These are phyloP conservation scores for Cladochytrium replicatum DNA, from an alignment of 192 early-diverging fungal species.

Conservation along the genomic window DNA sequence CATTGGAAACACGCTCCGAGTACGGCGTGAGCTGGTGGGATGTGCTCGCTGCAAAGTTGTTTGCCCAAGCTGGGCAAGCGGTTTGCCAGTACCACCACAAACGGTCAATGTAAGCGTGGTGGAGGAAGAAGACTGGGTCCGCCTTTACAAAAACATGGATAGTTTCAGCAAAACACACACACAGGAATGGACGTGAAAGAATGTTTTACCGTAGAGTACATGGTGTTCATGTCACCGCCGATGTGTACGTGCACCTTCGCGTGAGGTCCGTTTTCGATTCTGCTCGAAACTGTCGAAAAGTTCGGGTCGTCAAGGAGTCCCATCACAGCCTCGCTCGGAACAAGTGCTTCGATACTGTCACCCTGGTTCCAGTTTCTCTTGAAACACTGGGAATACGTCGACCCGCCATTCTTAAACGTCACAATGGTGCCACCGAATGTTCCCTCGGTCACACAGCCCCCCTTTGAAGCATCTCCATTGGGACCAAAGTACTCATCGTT, in stretches of 20 bases:
- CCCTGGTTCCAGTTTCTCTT: not conserved
- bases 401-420: no score
- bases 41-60: slow-evolving; percentile 9
- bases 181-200: no score
- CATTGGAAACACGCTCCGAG: no score
- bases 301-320: no score
- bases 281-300: slow-evolving; percentile 12
- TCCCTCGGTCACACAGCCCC: slow-evolving; percentile 2
- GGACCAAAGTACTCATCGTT: slow-evolving; percentile 8
- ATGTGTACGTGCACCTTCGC: slow-evolving; percentile 19
- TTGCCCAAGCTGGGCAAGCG: slow-evolving; percentile 13
- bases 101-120: slow-evolving; percentile 40
- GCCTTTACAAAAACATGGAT: no score
- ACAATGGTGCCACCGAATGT: slow-evolving; percentile 2
- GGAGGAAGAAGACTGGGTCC: slow-evolving; percentile 31
- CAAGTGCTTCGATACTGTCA: slow-evolving; percentile 6
- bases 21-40: no score
- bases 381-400: slow-evolving; percentile 17
- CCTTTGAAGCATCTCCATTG: slow-evolving; percentile 3
- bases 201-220: slow-evolving; percentile 14
- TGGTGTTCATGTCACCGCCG: not conserved
- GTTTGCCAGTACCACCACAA: slow-evolving; percentile 26
- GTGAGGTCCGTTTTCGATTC: slow-evolving; percentile 22
- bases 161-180: no score
- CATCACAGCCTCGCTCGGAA: no score